Conservation (phyloP, 176 grass and related monocot species). For the Melocanna baccifera region DNA sequence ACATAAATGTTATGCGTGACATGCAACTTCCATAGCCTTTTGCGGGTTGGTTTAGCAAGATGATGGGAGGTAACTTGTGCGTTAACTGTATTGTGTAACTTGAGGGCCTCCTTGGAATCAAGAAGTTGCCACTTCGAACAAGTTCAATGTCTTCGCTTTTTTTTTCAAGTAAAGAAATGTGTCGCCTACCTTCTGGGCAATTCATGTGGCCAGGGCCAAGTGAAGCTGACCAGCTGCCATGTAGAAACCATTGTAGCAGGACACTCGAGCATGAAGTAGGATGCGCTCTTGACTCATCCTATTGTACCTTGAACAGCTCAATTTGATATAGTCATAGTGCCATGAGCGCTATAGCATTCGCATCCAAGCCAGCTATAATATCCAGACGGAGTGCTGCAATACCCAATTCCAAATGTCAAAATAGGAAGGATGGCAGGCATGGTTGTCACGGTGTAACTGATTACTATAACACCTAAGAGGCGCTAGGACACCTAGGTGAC, state of each 20-base stretch:
- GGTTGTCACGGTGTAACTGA: too few species aligned
- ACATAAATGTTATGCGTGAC: not conserved
- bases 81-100: not conserved
- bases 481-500: too few species aligned
- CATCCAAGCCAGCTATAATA: not conserved
- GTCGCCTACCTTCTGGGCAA: not conserved
- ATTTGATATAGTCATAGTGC: not conserved
- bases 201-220: not conserved
- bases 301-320: not conserved
- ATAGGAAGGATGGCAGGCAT: not conserved
- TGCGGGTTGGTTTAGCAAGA: not conserved
- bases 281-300: not conserved
- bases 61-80: not conserved
- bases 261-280: not conserved
- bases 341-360: not conserved
- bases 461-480: too few species aligned
- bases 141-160: not conserved
- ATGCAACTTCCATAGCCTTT: slow-evolving; percentile 1
- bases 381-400: not conserved
- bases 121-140: not conserved
- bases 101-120: not conserved
- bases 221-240: not conserved
- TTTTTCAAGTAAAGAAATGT: not conserved
- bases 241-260: not conserved
- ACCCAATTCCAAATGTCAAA: not conserved